Base-by-base conservation (phyloP, 1,284 basidiomycete genomes). In the Heliocybe sulcata region DNA sequence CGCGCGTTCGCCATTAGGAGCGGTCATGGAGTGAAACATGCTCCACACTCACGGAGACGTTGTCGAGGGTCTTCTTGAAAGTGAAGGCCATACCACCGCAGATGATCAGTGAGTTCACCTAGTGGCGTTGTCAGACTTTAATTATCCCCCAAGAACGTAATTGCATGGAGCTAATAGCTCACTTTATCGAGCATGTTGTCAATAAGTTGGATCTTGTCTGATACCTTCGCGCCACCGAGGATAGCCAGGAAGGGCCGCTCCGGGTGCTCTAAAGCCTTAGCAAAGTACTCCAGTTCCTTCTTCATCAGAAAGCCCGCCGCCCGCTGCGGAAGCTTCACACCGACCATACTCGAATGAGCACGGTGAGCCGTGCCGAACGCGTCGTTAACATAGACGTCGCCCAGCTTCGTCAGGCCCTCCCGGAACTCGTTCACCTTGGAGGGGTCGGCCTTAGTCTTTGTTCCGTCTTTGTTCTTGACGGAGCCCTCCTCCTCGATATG, bases 11-110 rank as follows among this genome's bases (percentile, higher is more conserved):
- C 25, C 35, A 48, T 38, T 42, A 57, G 16, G 16, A 26, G 14
- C 16, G 16, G 23, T 35, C 60, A 12, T 31, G 29, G 29, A 4
- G 29, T 6, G 29, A 12, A 31, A 4, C 6, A 12, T 31, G 29
- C 6, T 12, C 58, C 23, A 9, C 49, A 69, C 80, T 62, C 64
- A 90, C 90, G 51, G 84, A 66, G 57, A 96, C 81, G 61, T 83
- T 80, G 59, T 98, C 81, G 54, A 98, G 79, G 6, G 87, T 90
- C 80, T 98, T 99, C 77, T 97, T 96, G 82, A 99, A 99, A 59
- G 96, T 99, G 76, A 98, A 99, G 51, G 94, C 92, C 96, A 99
- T 99, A 50, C 96, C 96, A 68, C 97, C 97, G 64, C 93, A 92
- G 65, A 99, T 92, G 73, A 99, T 98, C 62, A 99, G 77, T 54